Evolutionary conservation across 2,329 filamentous ascomycete genomes (phyloP).

Genomic region (Diaporthe sp.): DNA sequence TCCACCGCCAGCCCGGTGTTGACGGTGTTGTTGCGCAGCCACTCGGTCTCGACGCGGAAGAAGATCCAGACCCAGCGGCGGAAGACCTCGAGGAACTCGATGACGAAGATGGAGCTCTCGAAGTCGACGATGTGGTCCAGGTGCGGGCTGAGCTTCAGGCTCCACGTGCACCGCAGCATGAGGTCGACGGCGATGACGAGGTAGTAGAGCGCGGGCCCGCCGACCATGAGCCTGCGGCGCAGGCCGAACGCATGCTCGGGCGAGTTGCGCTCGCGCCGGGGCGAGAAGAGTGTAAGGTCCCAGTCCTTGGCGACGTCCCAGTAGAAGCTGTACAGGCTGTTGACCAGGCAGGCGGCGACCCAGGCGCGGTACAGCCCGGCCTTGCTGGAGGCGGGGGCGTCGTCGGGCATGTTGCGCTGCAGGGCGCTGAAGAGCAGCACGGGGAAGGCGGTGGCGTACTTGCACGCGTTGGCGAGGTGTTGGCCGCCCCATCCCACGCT

Average conservation of each 20-base stretch:
- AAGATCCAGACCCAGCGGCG: conserved; percentile 98
- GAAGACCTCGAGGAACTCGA: conserved; percentile 89
- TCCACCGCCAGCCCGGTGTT: conserved; percentile 72
- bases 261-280: conserved; percentile 67
- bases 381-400: conserved; percentile 55
- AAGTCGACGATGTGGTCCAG: conserved; percentile 88
- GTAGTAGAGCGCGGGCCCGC: conserved; percentile 84
- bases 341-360: conserved; percentile 81
- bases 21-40: conserved; percentile 71
- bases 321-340: conserved; percentile 96
- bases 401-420: conserved; percentile 71
- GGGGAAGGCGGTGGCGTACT: conserved; percentile 95
- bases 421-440: conserved; percentile 86
- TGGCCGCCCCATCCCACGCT: conserved; percentile 82
- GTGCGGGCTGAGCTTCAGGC: conserved; percentile 85
- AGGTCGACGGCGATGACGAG: conserved; percentile 83
- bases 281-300: conserved; percentile 88
- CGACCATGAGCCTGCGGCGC: conserved; percentile 78
- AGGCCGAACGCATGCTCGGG: conserved; percentile 83
- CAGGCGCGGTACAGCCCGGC: conserved; percentile 70
- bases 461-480: conserved; percentile 92
- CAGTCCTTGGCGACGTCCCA: conserved; percentile 98
- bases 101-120: conserved; percentile 88
- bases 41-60: conserved; percentile 94
- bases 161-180: conserved; percentile 89